A percentile compares a stretch with the other conserved stretches of the same genome.
Conservation (phyloP, 1,284 basidiomycete genomes). For the Phellinidium pouzarii region DNA sequence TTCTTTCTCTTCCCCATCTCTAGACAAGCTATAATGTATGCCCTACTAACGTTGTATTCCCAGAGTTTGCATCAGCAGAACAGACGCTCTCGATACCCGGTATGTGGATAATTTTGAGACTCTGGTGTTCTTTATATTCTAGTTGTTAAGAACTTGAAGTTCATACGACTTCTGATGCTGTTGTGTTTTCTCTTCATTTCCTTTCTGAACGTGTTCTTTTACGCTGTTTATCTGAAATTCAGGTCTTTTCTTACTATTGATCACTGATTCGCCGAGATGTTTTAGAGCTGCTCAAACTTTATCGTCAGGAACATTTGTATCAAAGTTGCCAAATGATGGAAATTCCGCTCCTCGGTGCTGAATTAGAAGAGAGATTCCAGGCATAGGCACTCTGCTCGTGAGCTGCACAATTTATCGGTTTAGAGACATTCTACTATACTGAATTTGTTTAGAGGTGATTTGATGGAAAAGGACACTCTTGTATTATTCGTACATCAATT, state of each 20-base stretch:
- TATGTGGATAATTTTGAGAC: conserved; percentile 23
- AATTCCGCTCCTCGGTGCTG: conserved; percentile 65
- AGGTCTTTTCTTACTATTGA: no score
- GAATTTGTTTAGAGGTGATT: conserved; percentile 53
- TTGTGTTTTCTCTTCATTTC: no score
- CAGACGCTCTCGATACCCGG: conserved; percentile 63
- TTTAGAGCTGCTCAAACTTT: conserved; percentile 75
- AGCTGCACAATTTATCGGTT: conserved; percentile 29
- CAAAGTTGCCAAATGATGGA: conserved; percentile 69
- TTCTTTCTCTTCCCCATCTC: neutral
- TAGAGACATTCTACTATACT: conserved; percentile 12
- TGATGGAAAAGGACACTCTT: conserved; percentile 62
- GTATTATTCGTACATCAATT: conserved; percentile 89
- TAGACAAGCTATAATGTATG: no score
- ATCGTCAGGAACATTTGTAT: conserved; percentile 76
- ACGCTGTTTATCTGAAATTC: no score
- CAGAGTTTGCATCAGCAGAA: conserved; percentile 20
- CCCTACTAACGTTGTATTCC: no score
- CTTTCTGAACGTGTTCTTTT: no score
- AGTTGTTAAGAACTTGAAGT: neutral
- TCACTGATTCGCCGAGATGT: neutral
- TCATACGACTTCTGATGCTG: no score
- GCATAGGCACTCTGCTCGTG: conserved; percentile 84
- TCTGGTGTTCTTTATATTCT: neutral
- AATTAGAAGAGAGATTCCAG: conserved; percentile 63